A percentile compares a stretch with the other conserved stretches of the same genome.
These are phyloP conservation scores for Oxytropis ochrocephala DNA, from an alignment of 306 rosid genomes.

Conservation along the genomic window DNA sequence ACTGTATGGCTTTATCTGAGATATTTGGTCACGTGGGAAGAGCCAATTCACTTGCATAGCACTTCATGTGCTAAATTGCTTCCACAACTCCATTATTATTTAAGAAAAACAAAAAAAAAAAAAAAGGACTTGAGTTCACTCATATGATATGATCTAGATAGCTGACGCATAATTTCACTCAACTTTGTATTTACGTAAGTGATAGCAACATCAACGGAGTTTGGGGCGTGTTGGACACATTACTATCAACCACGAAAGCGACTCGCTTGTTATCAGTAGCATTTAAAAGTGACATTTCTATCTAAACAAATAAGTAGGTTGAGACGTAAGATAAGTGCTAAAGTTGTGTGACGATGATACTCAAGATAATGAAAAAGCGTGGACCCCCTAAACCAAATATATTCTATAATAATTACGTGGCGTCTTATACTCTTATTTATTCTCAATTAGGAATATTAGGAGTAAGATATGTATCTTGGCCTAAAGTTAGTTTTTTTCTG, in stretches of 20 bases:
- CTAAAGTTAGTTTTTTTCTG: not conserved
- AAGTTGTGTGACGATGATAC: constrained; percentile 9
- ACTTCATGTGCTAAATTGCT: not conserved
- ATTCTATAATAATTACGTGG: not conserved
- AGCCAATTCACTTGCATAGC: no score
- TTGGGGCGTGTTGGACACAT: not conserved
- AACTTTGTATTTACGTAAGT: not conserved
- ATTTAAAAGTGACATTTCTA: not conserved
- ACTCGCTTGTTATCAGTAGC: not conserved
- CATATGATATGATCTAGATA: not conserved
- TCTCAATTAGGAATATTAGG: not conserved
- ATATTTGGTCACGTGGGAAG: no score
- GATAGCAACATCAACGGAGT: constrained; percentile 25
- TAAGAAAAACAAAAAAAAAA: no score
- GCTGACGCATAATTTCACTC: constrained; percentile 25
- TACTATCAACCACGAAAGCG: constrained; percentile 12
- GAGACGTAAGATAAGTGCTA: constrained; percentile 3
- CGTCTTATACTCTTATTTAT: constrained; percentile 6
- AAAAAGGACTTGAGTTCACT: not conserved
- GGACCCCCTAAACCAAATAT: constrained; percentile 19
- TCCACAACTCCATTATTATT: constrained; percentile 1
- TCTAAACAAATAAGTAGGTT: not conserved
- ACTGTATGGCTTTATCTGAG: no score
- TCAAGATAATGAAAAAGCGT: constrained; percentile 3
- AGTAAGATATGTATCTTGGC: not conserved